Evolutionary conservation across 2,329 filamentous ascomycete species (phyloP).

Genomic region (Arthrobotrys pseudoclavata): DNA sequence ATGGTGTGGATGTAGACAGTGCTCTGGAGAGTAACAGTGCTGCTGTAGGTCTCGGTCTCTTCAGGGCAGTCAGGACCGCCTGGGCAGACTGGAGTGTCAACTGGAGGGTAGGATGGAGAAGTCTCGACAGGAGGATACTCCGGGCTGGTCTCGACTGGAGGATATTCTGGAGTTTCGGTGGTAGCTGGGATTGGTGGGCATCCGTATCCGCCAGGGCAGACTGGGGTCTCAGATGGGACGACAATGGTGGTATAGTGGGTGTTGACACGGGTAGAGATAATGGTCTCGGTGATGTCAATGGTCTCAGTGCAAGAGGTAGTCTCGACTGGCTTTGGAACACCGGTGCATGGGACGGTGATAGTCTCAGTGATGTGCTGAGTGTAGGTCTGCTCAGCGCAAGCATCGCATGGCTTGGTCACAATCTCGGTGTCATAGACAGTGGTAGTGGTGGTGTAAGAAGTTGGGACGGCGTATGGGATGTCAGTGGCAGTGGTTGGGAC

Average conservation of each 20-base stretch:
- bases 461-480: slow-evolving; percentile 22
- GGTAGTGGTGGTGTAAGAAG: slow-evolving; percentile 41
- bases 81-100: slow-evolving; percentile 31
- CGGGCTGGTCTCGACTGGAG: slow-evolving; percentile 32
- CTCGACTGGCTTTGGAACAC: slow-evolving; percentile 33
- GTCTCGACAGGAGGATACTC: slow-evolving; percentile 28
- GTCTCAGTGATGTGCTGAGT: slow-evolving; percentile 46
- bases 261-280: slow-evolving; percentile 49
- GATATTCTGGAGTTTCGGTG: slow-evolving; percentile 30
- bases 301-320: slow-evolving; percentile 39
- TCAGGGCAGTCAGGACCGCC: slow-evolving; percentile 36
- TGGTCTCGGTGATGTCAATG: slow-evolving; percentile 48
- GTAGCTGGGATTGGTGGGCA: slow-evolving; percentile 44
- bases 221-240: slow-evolving; percentile 40
- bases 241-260: slow-evolving; percentile 39
- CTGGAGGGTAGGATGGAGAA: slow-evolving; percentile 7
- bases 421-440: slow-evolving; percentile 42
- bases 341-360: slow-evolving; percentile 40
- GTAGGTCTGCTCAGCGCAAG: slow-evolving; percentile 45
- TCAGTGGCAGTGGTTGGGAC: slow-evolving; percentile 12
- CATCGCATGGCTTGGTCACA: slow-evolving; percentile 50
- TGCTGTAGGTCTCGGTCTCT: slow-evolving; percentile 45
- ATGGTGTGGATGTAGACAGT: slow-evolving; percentile 44
- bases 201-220: slow-evolving; percentile 49
- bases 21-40: slow-evolving; percentile 53